phyloP scores from a whole-genome alignment of 495 filamentous ascomycete species.

The Hyaloscypha hepaticicola region DNA sequence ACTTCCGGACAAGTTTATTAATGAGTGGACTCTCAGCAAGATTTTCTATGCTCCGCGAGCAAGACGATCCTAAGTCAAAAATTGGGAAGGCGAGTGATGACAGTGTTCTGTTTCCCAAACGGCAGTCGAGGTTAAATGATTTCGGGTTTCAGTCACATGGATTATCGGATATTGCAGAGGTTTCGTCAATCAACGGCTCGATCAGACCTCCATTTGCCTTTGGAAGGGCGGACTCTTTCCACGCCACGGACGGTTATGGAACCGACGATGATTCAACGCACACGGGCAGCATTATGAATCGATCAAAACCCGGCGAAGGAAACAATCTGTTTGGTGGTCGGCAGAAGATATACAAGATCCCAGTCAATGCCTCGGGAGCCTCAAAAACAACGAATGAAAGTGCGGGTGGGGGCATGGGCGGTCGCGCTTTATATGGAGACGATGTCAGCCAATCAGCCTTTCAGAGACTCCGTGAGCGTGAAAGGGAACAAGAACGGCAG shows the following conservation, averaged over 20 bases:
- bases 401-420: slow-evolving; percentile 54
- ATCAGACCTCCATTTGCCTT: slow-evolving; percentile 55
- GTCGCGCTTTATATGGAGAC: slow-evolving; percentile 77
- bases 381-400: slow-evolving; percentile 39
- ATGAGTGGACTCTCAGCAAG: slow-evolving; percentile 94
- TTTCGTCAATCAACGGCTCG: slow-evolving; percentile 70
- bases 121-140: slow-evolving; percentile 67
- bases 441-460: slow-evolving; percentile 81
- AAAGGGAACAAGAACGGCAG: slow-evolving; percentile 50
- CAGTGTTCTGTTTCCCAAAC: slow-evolving; percentile 81
- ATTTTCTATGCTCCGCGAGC: slow-evolving; percentile 94
- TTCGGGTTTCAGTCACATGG: slow-evolving; percentile 47
- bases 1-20: slow-evolving; percentile 94
- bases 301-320: slow-evolving; percentile 81
- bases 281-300: slow-evolving; percentile 73
- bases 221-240: slow-evolving; percentile 27
- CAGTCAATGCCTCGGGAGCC: slow-evolving; percentile 49
- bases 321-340: slow-evolving; percentile 95
- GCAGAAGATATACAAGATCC: slow-evolving; percentile 93
- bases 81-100: slow-evolving; percentile 94
- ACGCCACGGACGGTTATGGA: slow-evolving; percentile 44
- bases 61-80: slow-evolving; percentile 83
- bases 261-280: slow-evolving; percentile 63
- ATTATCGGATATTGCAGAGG: slow-evolving; percentile 85
- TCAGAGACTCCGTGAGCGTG: slow-evolving; percentile 65